phyloP scores from a whole-genome alignment of 495 filamentous ascomycete species.

The Daldinia concentrica region DNA sequence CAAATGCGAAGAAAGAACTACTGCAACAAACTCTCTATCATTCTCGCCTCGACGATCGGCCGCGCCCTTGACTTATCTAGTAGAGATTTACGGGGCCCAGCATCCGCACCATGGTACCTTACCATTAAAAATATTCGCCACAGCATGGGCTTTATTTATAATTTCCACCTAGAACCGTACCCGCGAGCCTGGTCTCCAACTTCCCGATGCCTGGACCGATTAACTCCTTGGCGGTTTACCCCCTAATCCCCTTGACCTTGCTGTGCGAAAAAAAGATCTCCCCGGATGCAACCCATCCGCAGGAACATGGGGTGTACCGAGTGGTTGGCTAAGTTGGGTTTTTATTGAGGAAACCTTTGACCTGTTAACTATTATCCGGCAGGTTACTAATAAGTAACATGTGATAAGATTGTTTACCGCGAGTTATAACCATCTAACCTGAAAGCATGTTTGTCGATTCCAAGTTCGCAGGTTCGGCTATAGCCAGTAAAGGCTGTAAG shows the following conservation, averaged over 20 bases:
- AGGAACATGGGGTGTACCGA: conserved; percentile 18
- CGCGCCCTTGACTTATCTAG: conserved; percentile 26
- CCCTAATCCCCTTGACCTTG: background rate
- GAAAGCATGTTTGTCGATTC: background rate
- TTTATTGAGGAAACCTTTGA: conserved; percentile 4
- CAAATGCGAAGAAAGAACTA: background rate
- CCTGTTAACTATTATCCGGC: conserved; percentile 26
- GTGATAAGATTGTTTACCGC: conserved; percentile 1
- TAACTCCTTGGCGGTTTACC: conserved; percentile 2
- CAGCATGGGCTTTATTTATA: conserved; percentile 21
- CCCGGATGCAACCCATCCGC: conserved; percentile 23
- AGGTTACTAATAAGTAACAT: conserved; percentile 9
- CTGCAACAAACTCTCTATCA: background rate
- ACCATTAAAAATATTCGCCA: conserved; percentile 14
- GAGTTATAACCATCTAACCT: background rate
- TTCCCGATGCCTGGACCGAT: conserved; percentile 20
- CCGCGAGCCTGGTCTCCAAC: conserved; percentile 37
- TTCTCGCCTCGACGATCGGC: conserved; percentile 15
- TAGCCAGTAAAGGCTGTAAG: background rate
- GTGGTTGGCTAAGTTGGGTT: conserved; percentile 29
- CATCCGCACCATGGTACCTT: conserved; percentile 24
- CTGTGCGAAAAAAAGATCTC: conserved; percentile 9
- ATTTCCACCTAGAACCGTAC: background rate
- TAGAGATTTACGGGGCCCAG: conserved; percentile 28
- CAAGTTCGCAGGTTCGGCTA: background rate